phyloP scores from a whole-genome alignment of 225 moss, liverwort and hornwort genomes.

The Sphagnum contortum region DNA sequence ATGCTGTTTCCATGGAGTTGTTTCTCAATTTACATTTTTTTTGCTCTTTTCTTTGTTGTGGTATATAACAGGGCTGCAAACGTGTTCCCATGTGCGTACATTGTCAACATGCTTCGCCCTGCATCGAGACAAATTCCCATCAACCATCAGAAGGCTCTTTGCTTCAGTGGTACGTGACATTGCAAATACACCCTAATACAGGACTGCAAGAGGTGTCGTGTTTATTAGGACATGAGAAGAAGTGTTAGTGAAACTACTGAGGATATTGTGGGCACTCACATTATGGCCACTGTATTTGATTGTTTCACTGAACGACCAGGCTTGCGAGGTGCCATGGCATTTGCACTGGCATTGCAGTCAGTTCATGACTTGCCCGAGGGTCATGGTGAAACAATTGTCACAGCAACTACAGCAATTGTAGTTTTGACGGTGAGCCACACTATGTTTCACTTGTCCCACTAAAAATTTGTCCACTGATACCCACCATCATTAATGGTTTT shows the following conservation, averaged over 20 bases:
- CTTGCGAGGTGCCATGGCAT: slow-evolving; percentile 97
- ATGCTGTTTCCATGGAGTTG: too few relatives aligned
- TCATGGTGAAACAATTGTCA: slow-evolving; percentile 87
- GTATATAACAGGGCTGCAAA: slow-evolving; percentile 67
- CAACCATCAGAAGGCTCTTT: slow-evolving; percentile 95
- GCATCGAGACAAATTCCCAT: slow-evolving; percentile 71
- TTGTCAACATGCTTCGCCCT: slow-evolving; percentile 79
- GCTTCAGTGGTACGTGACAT: slow-evolving; percentile 59
- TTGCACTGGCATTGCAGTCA: slow-evolving; percentile 90
- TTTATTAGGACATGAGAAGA: not conserved
- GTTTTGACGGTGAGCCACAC: slow-evolving; percentile 65
- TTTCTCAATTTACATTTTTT: too few relatives aligned
- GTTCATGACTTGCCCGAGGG: slow-evolving; percentile 83
- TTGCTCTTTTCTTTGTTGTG: too few relatives aligned
- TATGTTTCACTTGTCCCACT: not conserved
- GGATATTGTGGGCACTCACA: too few relatives aligned
- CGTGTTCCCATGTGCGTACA: slow-evolving; percentile 86
- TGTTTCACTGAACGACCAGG: slow-evolving; percentile 20
- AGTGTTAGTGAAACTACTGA: too few relatives aligned
- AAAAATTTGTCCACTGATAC: not conserved
- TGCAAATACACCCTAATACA: not conserved
- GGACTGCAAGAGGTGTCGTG: not conserved
- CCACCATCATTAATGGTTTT: not conserved
- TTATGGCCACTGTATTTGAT: too few relatives aligned
- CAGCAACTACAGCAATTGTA: slow-evolving; percentile 91